Evolutionary conservation across 495 filamentous ascomycete genomes (phyloP).

Genomic region (Neurospora sp.): DNA sequence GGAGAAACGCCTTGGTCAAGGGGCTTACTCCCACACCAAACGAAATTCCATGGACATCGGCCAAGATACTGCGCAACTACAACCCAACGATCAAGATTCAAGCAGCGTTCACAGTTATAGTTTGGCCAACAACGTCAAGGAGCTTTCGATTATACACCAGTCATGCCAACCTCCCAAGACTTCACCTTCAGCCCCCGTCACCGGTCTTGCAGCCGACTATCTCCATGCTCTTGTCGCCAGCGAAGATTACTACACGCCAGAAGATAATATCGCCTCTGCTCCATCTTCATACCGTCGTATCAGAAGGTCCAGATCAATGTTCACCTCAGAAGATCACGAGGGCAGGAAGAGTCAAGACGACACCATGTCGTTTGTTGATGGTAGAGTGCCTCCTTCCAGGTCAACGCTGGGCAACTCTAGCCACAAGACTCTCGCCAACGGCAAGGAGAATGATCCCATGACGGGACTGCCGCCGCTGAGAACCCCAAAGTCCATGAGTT

Average conservation of each 20-base stretch:
- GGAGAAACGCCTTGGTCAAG: constrained; percentile 1
- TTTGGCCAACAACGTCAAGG: neutral
- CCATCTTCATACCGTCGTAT: constrained; percentile 69
- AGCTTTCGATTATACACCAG: neutral
- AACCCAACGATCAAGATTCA: constrained; percentile 1
- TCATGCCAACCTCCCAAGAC: constrained; percentile 6
- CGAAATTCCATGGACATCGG: neutral
- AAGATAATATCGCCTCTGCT: constrained; percentile 50
- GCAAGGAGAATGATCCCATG: constrained; percentile 7
- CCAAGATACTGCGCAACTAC: neutral
- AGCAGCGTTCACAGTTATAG: constrained; percentile 2
- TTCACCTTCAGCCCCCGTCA: constrained; percentile 10
- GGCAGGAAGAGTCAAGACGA: constrained; percentile 4
- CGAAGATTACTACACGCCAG: constrained; percentile 42
- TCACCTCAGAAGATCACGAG: constrained; percentile 38
- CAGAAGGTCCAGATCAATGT: constrained; percentile 65
- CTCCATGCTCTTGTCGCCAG: constrained; percentile 24
- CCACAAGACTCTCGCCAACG: constrained; percentile 8
- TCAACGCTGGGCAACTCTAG: constrained; percentile 2
- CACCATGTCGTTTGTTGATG: neutral
- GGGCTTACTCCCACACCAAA: neutral
- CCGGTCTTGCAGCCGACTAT: constrained; percentile 17
- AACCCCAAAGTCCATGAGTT: constrained; percentile 51
- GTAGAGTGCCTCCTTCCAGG: constrained; percentile 4
- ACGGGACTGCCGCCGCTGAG: constrained; percentile 14